phyloP scores from a whole-genome alignment of 371 early-diverging fungal genomes.

The Apophysomyces sp. region DNA sequence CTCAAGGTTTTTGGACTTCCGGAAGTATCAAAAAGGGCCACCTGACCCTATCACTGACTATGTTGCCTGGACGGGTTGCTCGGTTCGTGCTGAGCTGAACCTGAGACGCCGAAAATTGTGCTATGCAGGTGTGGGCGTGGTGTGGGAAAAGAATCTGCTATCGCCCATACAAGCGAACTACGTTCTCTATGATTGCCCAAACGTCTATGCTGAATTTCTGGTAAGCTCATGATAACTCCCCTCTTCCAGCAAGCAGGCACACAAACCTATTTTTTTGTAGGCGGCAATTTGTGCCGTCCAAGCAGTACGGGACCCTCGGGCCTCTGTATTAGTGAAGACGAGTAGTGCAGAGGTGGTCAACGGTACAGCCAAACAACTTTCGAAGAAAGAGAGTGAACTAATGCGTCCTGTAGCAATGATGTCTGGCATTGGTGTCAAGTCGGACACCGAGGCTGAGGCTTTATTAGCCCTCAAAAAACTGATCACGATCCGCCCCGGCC shows the following conservation, averaged over 20 bases:
- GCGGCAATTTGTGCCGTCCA: constrained; percentile 1
- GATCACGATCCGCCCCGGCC: background rate
- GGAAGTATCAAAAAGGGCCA: background rate
- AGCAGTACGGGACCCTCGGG: background rate
- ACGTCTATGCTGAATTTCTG: background rate
- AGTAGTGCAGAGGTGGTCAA: background rate
- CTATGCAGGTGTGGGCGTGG: background rate
- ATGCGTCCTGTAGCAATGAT: background rate
- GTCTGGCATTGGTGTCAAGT: background rate
- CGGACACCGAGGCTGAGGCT: background rate
- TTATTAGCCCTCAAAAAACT: background rate
- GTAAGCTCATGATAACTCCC: background rate
- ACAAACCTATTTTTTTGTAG: background rate
- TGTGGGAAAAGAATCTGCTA: background rate
- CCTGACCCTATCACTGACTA: background rate
- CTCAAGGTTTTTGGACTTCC: background rate
- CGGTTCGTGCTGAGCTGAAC: background rate
- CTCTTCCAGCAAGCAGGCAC: background rate
- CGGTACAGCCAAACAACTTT: background rate
- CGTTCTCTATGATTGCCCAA: background rate
- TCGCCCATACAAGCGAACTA: background rate
- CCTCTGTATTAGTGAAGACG: background rate
- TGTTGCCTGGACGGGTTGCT: background rate
- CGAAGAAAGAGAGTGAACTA: background rate
- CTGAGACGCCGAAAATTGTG: background rate